Conservation (phyloP, 2,329 filamentous ascomycete genomes). For the Colletotrichum higginsianum region DNA sequence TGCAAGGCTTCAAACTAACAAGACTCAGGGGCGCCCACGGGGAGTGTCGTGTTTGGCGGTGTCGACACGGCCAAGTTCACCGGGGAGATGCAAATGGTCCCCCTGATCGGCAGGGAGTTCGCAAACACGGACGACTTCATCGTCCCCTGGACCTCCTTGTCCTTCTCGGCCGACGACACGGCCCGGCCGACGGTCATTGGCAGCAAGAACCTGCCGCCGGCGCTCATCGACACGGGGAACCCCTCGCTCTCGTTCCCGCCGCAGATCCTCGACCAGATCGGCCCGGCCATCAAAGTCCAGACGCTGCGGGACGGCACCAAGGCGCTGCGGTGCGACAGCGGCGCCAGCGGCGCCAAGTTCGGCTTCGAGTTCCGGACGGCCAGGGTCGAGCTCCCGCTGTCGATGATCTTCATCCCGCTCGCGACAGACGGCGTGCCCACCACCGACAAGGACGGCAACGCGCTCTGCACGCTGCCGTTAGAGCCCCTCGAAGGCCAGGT, state of each 20-base stretch:
- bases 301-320: slow-evolving; percentile 1
- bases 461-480: slow-evolving; percentile 7
- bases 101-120: neutral
- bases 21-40: neutral
- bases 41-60: slow-evolving; percentile 1
- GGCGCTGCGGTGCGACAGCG: slow-evolving; percentile 6
- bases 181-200: neutral
- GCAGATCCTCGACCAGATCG: slow-evolving; percentile 3
- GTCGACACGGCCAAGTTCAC: slow-evolving; percentile 1
- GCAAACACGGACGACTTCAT: neutral
- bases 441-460: neutral
- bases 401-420: slow-evolving; percentile 15
- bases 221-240: neutral
- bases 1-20: neutral
- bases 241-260: neutral
- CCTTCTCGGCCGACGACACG: neutral
- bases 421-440: neutral
- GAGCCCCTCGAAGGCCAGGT: neutral
- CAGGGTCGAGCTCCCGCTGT: slow-evolving; percentile 5
- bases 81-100: neutral
- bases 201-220: neutral
- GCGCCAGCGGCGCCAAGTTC: slow-evolving; percentile 8
- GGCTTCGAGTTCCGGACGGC: slow-evolving; percentile 6
- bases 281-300: neutral
- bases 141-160: neutral